Evolutionary conservation across 1,284 basidiomycete species (phyloP).

Genomic region (Ceratobasidium sp.): DNA sequence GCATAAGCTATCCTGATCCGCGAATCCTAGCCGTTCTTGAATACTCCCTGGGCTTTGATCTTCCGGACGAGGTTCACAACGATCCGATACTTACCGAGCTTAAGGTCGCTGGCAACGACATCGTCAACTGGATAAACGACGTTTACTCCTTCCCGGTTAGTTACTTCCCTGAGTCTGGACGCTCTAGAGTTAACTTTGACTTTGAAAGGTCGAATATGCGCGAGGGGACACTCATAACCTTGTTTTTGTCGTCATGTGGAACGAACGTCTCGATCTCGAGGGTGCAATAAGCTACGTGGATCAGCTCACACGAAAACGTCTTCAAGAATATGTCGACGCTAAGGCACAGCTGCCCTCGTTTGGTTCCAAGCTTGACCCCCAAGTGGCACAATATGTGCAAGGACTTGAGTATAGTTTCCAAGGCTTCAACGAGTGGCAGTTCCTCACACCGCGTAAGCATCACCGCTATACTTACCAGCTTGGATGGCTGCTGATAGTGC

Average conservation of each 20-base stretch:
- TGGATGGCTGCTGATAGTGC: background rate
- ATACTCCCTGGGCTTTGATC: slow-evolving; percentile 47
- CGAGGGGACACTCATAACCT: slow-evolving; percentile 63
- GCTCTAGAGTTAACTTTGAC: background rate
- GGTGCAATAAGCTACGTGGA: slow-evolving; percentile 62
- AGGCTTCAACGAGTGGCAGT: slow-evolving; percentile 56
- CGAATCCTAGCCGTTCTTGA: slow-evolving; percentile 55
- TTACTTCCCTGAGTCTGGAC: background rate
- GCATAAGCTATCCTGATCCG: background rate
- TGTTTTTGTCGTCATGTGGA: slow-evolving; percentile 65
- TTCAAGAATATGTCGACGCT: slow-evolving; percentile 60
- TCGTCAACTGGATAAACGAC: slow-evolving; percentile 52
- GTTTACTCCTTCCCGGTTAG: slow-evolving; percentile 39
- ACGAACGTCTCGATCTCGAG: slow-evolving; percentile 63
- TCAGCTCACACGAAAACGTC: slow-evolving; percentile 62
- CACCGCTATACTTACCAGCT: background rate
- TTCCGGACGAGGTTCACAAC: slow-evolving; percentile 49
- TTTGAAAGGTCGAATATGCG: slow-evolving; percentile 6
- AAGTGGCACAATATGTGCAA: slow-evolving; percentile 59
- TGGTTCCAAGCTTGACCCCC: slow-evolving; percentile 60
- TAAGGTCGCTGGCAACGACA: slow-evolving; percentile 69
- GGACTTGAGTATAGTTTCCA: slow-evolving; percentile 64
- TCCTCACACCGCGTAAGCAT: slow-evolving; percentile 39
- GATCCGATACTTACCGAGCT: slow-evolving; percentile 62
- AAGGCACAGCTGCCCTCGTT: slow-evolving; percentile 63